These are phyloP conservation scores for Panus rudis DNA, from an alignment of 768 basidiomycete species.

Conservation along the genomic window DNA sequence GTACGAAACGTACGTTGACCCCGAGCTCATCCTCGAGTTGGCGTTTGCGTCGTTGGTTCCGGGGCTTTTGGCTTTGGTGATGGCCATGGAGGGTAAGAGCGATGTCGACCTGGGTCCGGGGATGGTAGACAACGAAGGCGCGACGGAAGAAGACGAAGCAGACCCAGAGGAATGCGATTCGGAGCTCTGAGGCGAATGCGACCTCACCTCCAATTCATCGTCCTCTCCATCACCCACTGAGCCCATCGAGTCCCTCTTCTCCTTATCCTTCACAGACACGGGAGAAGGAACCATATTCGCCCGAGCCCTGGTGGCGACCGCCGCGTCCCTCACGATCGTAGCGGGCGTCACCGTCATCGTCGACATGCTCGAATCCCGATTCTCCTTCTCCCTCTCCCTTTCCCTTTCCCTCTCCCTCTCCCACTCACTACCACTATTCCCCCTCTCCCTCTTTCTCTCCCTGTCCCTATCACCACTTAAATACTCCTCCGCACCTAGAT, in stretches of 20 bases:
- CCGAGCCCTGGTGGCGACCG: constrained; percentile 18
- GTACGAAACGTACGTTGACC: constrained; percentile 10
- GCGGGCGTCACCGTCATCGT: constrained; percentile 26
- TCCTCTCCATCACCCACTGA: constrained; percentile 1
- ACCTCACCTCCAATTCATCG: constrained; percentile 11
- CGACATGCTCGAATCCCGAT: constrained; percentile 23
- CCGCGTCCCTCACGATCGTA: constrained; percentile 21
- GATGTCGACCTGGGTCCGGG: no score
- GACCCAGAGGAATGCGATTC: constrained; percentile 13
- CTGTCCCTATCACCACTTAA: no score
- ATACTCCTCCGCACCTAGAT: no score
- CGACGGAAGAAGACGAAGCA: no score
- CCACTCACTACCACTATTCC: background rate
- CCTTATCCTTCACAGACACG: no score
- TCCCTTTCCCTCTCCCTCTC: no score
- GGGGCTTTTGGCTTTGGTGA: background rate
- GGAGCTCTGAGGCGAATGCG: constrained; percentile 17
- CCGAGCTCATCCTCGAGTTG: no score
- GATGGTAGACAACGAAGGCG: background rate
- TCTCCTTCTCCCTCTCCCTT: constrained; percentile 22
- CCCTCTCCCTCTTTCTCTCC: background rate
- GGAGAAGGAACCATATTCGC: constrained; percentile 9
- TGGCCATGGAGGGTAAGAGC: background rate
- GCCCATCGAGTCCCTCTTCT: constrained; percentile 1
- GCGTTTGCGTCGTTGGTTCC: no score